Base-by-base conservation (phyloP, 2,329 filamentous ascomycete genomes). In the Monosporascus cannonballus region DNA sequence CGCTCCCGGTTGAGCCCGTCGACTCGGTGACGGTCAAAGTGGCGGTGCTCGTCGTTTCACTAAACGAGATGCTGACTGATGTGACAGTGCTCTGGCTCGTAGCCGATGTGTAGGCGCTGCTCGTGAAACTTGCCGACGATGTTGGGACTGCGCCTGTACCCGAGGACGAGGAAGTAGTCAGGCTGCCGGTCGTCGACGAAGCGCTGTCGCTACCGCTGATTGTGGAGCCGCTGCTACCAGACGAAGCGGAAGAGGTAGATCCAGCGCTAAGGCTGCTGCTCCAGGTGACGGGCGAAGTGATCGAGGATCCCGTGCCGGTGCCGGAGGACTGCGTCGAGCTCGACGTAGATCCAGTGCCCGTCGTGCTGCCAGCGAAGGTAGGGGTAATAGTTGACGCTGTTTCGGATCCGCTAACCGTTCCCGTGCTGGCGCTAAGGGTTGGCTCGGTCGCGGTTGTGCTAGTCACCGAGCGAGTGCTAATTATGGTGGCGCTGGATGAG, bases 251-350 rank as follows among this genome's bases (percentile, higher is more conserved):
- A 20, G 55, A 57, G 15, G 49, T 37, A 20, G 17, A 39, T 18
- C 52, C 48, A 11, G 47, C 53, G 17, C 54, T 56, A 3, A 36
- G 38, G 7, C 53, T 58, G 5, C 48, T 39, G 11, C 57, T 60
- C 27, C 59, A 36, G 6, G 50, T 55, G 15, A 53, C 54, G 8
- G 55, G 56, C 37, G 54, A 27, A 24, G 56, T 54, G 25, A 25
- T 50, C 14, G 53, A 51, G 3, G 56, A 51, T n/a, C 36, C 48
- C 14, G 55, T 55, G 42, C 49, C 57, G 14, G 24, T 51, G 44
- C 55, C 51, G 27, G 4, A 15, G 27, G 30, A 45, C 25, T 48
- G 39, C 2, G 52, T 50, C 24, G 42, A 36, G 22, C 18, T 25
- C 2, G 51, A 51, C 15, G 51, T 51, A 52, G 55, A 47, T 36